Evolutionary conservation across 1,284 basidiomycete species (phyloP), one percentile per base, ranked within the genome.

Genomic region (Ceraceosorus guamensis): DNA sequence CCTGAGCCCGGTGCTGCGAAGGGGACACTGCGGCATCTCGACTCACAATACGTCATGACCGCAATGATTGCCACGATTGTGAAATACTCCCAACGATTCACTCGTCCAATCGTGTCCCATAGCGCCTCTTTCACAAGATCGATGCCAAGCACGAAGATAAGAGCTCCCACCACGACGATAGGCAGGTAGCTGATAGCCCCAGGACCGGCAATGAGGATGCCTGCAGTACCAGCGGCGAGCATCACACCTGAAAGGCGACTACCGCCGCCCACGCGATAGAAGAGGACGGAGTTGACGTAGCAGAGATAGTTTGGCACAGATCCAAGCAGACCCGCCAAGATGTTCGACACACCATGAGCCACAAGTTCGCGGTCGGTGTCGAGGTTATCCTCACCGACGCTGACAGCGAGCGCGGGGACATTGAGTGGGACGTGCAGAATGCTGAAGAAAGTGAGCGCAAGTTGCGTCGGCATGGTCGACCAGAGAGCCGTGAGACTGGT

Each of bases 91-190:
- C 73, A 68, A 24, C 63, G 57, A 43, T 71, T 75, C 39, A 91
- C 90, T 16, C 91, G 84, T 73, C 90, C 83, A 47, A 89, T 81
- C 3, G 92, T 95, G 78, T 98, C 93, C 91, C 91, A 97, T 4
- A 97, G 77, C 0, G 93, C 91, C 73, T 79, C 93, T 71, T 93
- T 93, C 34, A 89, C 84, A 33, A 98, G 83, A 67, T 98, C 93
- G 59, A 97, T 84, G 0, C 93, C 93, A 30, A 98, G 83, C 8
- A 96, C 90, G 35, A 91, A 93, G 70, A 98, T 97, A 57, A 98
- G 81, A 1, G 92, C 87, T 0, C 87, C 87, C 14, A 79, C 78
- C 16, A 79, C 76, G 65, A 76, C 75, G 37, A 79, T 70, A 1
- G 79, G 73, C 14, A 75, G 57, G 53, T 56, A 57, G 34, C 48